Base-by-base conservation (phyloP, 2,329 filamentous ascomycete genomes). In the Dactylellina drechsleri region DNA sequence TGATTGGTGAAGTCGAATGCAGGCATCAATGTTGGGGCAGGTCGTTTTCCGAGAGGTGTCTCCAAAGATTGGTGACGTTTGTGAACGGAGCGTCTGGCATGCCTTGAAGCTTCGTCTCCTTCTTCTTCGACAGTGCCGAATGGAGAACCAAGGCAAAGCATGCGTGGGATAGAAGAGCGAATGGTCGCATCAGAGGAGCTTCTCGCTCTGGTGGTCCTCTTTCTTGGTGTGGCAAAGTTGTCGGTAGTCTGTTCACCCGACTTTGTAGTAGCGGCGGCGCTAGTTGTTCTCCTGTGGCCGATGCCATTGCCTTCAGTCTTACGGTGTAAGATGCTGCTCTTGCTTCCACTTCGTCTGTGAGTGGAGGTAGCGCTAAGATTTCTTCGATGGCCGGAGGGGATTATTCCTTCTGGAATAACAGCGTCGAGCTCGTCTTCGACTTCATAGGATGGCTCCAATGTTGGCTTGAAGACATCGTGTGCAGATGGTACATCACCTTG, bases 51-150 rank as follows among this genome's bases (percentile, higher is more conserved):
- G 50, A 70, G 36, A 40, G 65, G 65, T 23, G 62, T 49, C 36
- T 74, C 62, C 53, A 76, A 56, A 20, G 65, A 68, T 56, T 76
- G 72, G n/a, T 76, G 72, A 45, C 72, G 72, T 47, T 76, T 76
- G 52, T 76, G 72, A 4, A 62, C 45, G 12, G 72, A 45, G 28
- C 66, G 72, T 50, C 65, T 43, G 18, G 59, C 66, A 16, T 70
- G 58, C 43, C 65, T 70, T 16, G 66, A 70, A 31, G 66, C 70
- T 20, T 76, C 72, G 15, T 65, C 58, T 20, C 62, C 65, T 57
- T 70, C 72, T 45, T 76, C 72, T 18, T 76, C 72, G 28, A 76
- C 72, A 15, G 65, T 47, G 26, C 72, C 72, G 18, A 76, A 76
- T n/a, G 72, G 72, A 8, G 72, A 68, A 31, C 72, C 72, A 16